phyloP scores from a whole-genome alignment of 345 rosid species.

The Trapa bicornis region DNA sequence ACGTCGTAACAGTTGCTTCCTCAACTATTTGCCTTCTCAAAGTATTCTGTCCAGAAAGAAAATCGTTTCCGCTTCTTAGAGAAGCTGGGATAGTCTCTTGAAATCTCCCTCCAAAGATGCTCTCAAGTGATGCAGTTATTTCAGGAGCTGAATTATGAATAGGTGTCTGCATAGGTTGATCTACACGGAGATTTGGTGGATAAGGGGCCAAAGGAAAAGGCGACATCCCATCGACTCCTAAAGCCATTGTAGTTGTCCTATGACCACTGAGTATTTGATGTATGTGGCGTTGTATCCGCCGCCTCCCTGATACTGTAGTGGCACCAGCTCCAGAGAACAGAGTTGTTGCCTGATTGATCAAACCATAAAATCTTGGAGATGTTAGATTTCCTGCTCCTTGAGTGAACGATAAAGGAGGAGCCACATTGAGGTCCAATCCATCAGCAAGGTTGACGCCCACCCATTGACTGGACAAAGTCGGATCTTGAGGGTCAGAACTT shows the following conservation, averaged over 20 bases:
- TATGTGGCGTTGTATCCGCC: constrained; percentile 77
- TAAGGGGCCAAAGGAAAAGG: constrained; percentile 28
- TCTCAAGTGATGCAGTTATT: not conserved
- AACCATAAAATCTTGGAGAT: constrained; percentile 56
- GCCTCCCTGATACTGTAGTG: constrained; percentile 65
- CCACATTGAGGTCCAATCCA: constrained; percentile 31
- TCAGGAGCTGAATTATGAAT: constrained; percentile 21
- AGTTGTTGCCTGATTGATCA: constrained; percentile 41
- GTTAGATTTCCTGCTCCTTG: constrained; percentile 38
- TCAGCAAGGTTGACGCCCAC: constrained; percentile 29
- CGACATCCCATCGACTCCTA: constrained; percentile 34
- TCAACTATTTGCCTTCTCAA: constrained; percentile 31
- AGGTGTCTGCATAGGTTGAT: constrained; percentile 31
- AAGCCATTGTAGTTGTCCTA: constrained; percentile 33
- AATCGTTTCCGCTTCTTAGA: constrained; percentile 25
- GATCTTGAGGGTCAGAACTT: constrained; percentile 43
- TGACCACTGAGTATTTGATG: constrained; percentile 48
- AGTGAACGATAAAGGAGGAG: constrained; percentile 31
- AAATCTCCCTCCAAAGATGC: constrained; percentile 31
- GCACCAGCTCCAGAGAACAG: constrained; percentile 64
- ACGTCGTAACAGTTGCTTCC: constrained; percentile 17
- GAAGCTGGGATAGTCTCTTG: constrained; percentile 25
- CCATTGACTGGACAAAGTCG: constrained; percentile 35
- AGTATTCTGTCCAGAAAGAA: constrained; percentile 27
- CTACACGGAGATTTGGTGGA: constrained; percentile 25